Evolutionary conservation across 352 stramenopile genomes (phyloP).

Genomic region (Globisporangium uncinulatum): DNA sequence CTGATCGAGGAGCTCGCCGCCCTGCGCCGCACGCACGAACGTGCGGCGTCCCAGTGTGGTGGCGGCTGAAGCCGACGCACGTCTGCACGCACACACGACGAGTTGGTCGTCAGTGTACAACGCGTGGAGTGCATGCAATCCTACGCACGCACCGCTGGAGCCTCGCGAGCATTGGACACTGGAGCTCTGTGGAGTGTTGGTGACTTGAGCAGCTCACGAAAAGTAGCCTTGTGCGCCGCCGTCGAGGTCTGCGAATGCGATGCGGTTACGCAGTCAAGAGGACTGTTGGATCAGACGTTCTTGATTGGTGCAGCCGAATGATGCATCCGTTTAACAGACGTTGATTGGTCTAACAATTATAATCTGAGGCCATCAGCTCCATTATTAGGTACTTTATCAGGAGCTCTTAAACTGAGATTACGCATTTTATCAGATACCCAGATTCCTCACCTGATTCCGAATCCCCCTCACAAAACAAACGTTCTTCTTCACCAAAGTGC

Average conservation of each 20-base stretch:
- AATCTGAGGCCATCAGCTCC: no score
- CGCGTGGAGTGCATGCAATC: background rate
- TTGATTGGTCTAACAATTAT: background rate
- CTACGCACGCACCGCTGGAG: slow-evolving; percentile 4
- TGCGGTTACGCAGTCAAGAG: no score
- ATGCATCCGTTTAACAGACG: background rate
- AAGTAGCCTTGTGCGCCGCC: no score
- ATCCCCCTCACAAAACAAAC: no score
- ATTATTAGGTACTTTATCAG: no score
- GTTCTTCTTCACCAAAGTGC: no score
- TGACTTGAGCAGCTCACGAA: no score
- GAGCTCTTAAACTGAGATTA: no score
- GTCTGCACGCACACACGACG: background rate
- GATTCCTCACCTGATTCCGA: no score
- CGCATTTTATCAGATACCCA: no score
- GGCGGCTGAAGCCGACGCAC: background rate
- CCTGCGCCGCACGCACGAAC: slow-evolving; percentile 31
- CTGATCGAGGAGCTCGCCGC: slow-evolving; percentile 15
- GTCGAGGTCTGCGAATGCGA: no score
- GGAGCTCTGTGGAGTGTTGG: background rate
- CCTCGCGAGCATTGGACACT: background rate
- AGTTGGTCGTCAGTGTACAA: background rate
- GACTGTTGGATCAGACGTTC: no score
- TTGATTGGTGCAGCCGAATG: background rate
- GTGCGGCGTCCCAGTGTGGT: slow-evolving; percentile 14